Evolutionary conservation across 352 stramenopile genomes (phyloP), one percentile per base, ranked within the genome.

Genomic region (Aphanomyces invadans): DNA sequence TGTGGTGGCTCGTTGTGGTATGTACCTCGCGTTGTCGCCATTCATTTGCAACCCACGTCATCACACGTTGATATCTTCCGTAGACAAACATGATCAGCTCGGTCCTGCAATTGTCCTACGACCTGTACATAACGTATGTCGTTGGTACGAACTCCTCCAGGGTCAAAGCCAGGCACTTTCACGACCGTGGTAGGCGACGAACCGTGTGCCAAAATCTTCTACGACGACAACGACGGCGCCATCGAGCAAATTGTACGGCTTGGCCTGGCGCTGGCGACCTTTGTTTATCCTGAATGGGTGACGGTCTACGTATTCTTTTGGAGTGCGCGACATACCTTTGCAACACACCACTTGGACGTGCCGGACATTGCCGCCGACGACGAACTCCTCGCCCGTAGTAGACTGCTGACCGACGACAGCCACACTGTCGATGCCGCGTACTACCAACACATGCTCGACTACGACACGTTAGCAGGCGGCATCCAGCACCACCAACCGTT

Each of bases 301-400:
- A 80, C 65, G 3, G 65, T 90, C 48, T 88, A 88, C 70, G 81
- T 90, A 23, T 90, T 90, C 70, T 90, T 81, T 52, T 65, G 86
- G 60, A 62, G 87, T 45, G 75, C 78, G 31, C 79, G 81, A 26
- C 84, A 83, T 69, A 78, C 87, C 70, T 88, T 87, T 55, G 76
- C 74, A 29, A 86, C 78, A 19, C 53, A 72, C 25, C 68, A 42
- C 36, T 15, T 89, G 23, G 81, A 89, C 42, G 67, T 89, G 19
- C 76, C 81, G 1, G 81, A 79, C 7, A 55, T 88, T n/a, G 59
- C 36, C 29, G 19, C 36, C 2, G 57, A 65, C 29, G 57, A 65
- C 45, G 57, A 65, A 29, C 9, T 25, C 10, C 9, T 7, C 19
- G 23, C 4, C 23, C 21, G 44, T 19, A 52, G 12, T 9, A 19